Percentiles rank a stretch among this genome's conserved stretches.
phyloP scores from a whole-genome alignment of 768 basidiomycete species.

The Suillus spraguei region DNA sequence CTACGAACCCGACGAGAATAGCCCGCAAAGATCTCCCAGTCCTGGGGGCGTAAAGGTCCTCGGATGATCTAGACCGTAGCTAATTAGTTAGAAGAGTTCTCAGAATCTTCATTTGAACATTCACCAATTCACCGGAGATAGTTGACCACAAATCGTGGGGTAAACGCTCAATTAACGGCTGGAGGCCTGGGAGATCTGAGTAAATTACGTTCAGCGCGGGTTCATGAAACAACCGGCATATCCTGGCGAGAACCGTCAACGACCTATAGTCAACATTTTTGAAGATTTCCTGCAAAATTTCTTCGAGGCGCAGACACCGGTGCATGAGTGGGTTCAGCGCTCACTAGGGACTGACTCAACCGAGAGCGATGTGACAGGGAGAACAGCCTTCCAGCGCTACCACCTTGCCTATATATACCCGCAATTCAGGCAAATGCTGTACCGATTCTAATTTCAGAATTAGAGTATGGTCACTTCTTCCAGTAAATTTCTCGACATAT shows the following conservation, averaged over 20 bases:
- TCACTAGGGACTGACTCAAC: neutral
- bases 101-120: neutral
- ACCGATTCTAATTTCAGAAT: neutral
- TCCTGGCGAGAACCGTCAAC: constrained; percentile 35
- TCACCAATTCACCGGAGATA: constrained; percentile 9
- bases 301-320: constrained; percentile 35
- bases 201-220: constrained; percentile 35
- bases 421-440: neutral
- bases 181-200: constrained; percentile 32
- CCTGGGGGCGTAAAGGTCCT: constrained; percentile 22
- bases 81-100: neutral
- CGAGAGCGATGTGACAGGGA: neutral
- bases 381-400: neutral
- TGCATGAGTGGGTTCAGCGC: constrained; percentile 28
- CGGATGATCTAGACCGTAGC: constrained; percentile 21
- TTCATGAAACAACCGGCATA: constrained; percentile 32
- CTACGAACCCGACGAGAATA: constrained; percentile 33
- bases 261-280: constrained; percentile 33
- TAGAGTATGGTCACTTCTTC: neutral
- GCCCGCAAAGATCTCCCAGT: constrained; percentile 32
- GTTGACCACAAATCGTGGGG: constrained; percentile 34
- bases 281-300: constrained; percentile 35
- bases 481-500: neutral
- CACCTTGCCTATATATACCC: neutral
- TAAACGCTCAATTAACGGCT: constrained; percentile 35